A percentile compares a stretch with the other conserved stretches of the same genome.
phyloP scores from a whole-genome alignment of 352 stramenopile genomes.

The Pythium brachiatum region DNA sequence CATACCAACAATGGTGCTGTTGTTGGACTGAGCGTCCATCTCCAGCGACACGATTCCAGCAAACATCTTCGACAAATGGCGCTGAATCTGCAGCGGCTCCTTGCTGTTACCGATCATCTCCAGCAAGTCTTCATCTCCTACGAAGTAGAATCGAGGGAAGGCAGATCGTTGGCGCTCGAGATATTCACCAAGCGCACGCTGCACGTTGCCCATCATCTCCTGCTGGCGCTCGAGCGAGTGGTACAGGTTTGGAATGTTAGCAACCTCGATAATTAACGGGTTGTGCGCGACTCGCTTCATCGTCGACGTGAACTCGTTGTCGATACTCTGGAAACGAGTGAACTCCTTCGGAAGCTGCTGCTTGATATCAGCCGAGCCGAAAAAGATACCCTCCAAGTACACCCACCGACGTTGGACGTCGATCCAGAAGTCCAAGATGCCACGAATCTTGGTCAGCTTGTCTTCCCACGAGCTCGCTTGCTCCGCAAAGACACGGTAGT shows the following conservation, averaged over 20 bases:
- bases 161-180: constrained; percentile 97
- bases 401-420: constrained; percentile 99
- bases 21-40: constrained; percentile 53
- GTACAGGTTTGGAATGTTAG: constrained; percentile 88
- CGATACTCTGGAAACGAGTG: constrained; percentile 97
- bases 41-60: constrained; percentile 94
- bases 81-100: constrained; percentile 97
- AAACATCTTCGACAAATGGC: constrained; percentile 99
- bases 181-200: constrained; percentile 99
- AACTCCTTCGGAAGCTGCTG: constrained; percentile 98
- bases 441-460: constrained; percentile 94
- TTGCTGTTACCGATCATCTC: constrained; percentile 99
- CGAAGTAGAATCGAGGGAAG: constrained; percentile 99
- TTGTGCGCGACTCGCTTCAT: constrained; percentile 98
- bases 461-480: constrained; percentile 97
- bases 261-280: constrained; percentile 95
- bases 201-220: constrained; percentile 99
- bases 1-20: constrained; percentile 90
- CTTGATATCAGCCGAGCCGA: constrained; percentile 98
- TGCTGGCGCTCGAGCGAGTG: constrained; percentile 93
- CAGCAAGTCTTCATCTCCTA: constrained; percentile 99
- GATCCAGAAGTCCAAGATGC: constrained; percentile 99
- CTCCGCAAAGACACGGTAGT: constrained; percentile 99
- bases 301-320: constrained; percentile 98
- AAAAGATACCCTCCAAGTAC: constrained; percentile 99